Evolutionary conservation across 2,329 filamentous ascomycete species (phyloP), one percentile per base, ranked within the genome.

Genomic region (Colletotrichum phormii): DNA sequence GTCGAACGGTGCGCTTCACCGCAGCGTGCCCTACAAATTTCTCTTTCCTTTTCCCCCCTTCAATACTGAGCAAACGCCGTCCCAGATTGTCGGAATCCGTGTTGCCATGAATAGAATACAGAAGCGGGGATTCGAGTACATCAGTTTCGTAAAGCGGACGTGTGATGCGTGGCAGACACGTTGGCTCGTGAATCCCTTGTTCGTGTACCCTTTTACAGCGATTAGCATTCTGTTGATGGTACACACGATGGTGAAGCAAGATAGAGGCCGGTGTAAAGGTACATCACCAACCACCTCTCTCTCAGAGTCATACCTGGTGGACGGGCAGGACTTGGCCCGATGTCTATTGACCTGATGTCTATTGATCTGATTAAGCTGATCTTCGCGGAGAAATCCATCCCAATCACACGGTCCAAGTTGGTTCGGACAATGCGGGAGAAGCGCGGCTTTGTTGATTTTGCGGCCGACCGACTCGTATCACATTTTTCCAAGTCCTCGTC

Each of bases 1-100:
- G 64, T 59, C n/a, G 29, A 49, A 66, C 33, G 29, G 59, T 42
- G 37, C 37, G 18, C 5, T 15, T 26, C 29, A 8, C 26, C 31
- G 35, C n/a, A 63, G 37, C 26, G 42, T 51, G 18, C 22, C 37
- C 46, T 29, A 18, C 35, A 22, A 49, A 49, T 35, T 46, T 31
- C 49, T 29, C 26, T 24, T 8, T 22, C 13, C 15, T 37, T 4
- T n/a, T 22, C 35, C 3, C 12, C 46, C 13, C 51, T 18, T 13
- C 35, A 29, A 18, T 66, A 18, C 35, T 60, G 24, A 67, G 51
- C 35, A 66, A 42, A 49, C 57, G 70, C 61, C 70, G 37, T 70
- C 37, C 70, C 65, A 63, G 42, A 51, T 67, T 51, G 33, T 66
- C 53, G 61, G 64, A 67, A 63, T 51, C n/a, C 31, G 15, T 9